Conservation (phyloP, 2,329 filamentous ascomycete species). For the Colletotrichum tamarilloi region DNA sequence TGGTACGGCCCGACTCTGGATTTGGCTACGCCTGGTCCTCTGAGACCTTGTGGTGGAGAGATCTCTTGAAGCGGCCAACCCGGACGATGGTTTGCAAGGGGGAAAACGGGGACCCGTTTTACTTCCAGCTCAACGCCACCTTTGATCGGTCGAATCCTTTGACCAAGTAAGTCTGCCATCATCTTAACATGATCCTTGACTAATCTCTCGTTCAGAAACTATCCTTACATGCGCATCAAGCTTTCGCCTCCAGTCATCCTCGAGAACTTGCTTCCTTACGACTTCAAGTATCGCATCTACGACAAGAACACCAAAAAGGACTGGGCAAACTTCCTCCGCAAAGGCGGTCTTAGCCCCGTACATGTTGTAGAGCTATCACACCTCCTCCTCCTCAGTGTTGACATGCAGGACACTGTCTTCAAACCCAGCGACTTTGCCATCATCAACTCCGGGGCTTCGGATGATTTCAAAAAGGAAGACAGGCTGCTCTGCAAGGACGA, state of each 20-base stretch:
- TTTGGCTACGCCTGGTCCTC: conserved; percentile 97
- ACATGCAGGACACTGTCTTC: conserved; percentile 96
- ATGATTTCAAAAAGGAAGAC: conserved; percentile 89
- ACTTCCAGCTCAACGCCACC: conserved; percentile 92
- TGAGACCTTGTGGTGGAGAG: conserved; percentile 92
- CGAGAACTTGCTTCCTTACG: conserved; percentile 93
- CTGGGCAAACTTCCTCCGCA: conserved; percentile 97
- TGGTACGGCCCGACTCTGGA: conserved; percentile 91
- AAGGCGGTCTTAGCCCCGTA: conserved; percentile 95
- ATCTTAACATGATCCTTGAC: conserved; percentile 13
- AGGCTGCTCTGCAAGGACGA: conserved; percentile 85
- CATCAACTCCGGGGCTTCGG: conserved; percentile 88
- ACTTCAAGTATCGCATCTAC: conserved; percentile 99
- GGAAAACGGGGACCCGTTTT: conserved; percentile 90
- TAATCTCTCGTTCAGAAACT: conserved; percentile 66
- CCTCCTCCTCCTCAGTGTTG: conserved; percentile 88
- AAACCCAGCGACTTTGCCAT: conserved; percentile 97
- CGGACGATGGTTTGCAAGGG: conserved; percentile 89
- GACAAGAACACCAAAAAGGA: conserved; percentile 99
- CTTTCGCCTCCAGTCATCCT: conserved; percentile 93
- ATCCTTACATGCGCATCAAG: conserved; percentile 94
- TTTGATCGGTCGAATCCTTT: conserved; percentile 88
- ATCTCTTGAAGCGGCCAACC: conserved; percentile 85
- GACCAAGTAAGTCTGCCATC: conserved; percentile 65
- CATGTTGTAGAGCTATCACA: conserved; percentile 98